Evolutionary conservation across 2,329 filamentous ascomycete genomes (phyloP), one percentile per base, ranked within the genome.

Genomic region (Trichoderma sp.): DNA sequence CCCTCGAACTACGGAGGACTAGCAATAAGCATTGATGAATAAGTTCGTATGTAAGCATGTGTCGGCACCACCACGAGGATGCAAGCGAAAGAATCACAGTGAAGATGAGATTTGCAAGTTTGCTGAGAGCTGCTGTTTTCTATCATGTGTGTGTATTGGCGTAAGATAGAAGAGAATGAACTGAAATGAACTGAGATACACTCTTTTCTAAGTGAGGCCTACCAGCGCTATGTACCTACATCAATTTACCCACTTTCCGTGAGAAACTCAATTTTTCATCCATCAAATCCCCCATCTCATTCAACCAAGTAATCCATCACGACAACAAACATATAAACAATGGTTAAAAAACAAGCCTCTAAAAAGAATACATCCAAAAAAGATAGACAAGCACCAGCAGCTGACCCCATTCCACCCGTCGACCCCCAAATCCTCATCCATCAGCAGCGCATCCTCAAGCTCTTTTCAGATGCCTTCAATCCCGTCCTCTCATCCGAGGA

Each of bases 401-500:
- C 21, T 16, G 14, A 50, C 1, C 31, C 41, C 24, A n/a, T 59
- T n/a, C 38, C 41, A 8, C 35, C 74, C 41, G 21, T 50, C 76
- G 75, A 63, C 77, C 68, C 78, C 71, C 79, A 81, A 35, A 66
- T 67, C 63, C 53, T 78, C 18, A 76, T 79, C 45, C 76, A 81
- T 60, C 93, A 95, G 81, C 94, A 95, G 82, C 85, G 89, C 45
- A 87, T 97, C 31, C 87, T 98, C 64, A 89, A 95, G 79, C 86
- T 95, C 77, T 98, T 97, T 85, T 88, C 88, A 75, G 85, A 89
- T 76, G 88, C 93, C 0, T 94, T 97, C 79, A 81, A 84, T 14
- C 83, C 84, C 3, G 82, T 88, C 7, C 85, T 92, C 67, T 80
- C 83, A 9, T 87, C 87, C 2, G 83, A 85, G 7, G 78, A 80